These are phyloP conservation scores for Penicillium sp. DNA, from an alignment of 2,329 filamentous ascomycete species.

Conservation along the genomic window DNA sequence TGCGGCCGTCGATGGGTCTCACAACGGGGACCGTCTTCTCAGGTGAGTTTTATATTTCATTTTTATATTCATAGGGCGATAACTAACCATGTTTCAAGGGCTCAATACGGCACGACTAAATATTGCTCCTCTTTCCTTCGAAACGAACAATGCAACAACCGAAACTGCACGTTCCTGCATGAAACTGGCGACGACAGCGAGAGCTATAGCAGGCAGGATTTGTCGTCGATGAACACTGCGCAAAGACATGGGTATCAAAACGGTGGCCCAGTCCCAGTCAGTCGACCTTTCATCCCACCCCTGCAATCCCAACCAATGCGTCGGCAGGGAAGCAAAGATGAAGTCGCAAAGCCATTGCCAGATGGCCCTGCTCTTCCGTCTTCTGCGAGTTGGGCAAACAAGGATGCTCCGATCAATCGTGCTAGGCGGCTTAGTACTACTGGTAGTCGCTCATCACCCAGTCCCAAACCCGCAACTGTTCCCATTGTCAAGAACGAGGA, in stretches of 20 bases:
- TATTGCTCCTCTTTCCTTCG: slow-evolving; percentile 97
- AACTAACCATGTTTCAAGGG: slow-evolving; percentile 38
- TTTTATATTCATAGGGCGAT: neutral
- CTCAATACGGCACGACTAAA: slow-evolving; percentile 86
- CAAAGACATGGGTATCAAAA: slow-evolving; percentile 63
- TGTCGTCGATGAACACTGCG: slow-evolving; percentile 93
- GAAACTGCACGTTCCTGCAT: slow-evolving; percentile 96
- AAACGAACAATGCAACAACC: slow-evolving; percentile 89
- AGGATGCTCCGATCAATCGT: slow-evolving; percentile 62
- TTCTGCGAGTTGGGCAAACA: slow-evolving; percentile 86
- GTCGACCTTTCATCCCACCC: slow-evolving; percentile 50
- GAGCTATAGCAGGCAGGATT: slow-evolving; percentile 88
- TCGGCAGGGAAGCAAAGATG: slow-evolving; percentile 69
- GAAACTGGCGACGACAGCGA: slow-evolving; percentile 98
- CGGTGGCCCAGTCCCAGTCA: slow-evolving; percentile 33
- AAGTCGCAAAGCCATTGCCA: slow-evolving; percentile 55
- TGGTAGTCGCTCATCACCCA: slow-evolving; percentile 75
- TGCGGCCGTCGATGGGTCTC: slow-evolving; percentile 82
- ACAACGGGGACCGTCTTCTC: slow-evolving; percentile 81
- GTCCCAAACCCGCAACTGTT: slow-evolving; percentile 62
- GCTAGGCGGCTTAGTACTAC: slow-evolving; percentile 68
- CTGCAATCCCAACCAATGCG: slow-evolving; percentile 58
- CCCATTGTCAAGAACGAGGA: slow-evolving; percentile 37
- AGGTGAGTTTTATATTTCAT: slow-evolving; percentile 54
- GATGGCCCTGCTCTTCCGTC: slow-evolving; percentile 90